These are phyloP conservation scores for Manihot esculenta DNA, from an alignment of 441 rosid genomes.

Conservation along the genomic window DNA sequence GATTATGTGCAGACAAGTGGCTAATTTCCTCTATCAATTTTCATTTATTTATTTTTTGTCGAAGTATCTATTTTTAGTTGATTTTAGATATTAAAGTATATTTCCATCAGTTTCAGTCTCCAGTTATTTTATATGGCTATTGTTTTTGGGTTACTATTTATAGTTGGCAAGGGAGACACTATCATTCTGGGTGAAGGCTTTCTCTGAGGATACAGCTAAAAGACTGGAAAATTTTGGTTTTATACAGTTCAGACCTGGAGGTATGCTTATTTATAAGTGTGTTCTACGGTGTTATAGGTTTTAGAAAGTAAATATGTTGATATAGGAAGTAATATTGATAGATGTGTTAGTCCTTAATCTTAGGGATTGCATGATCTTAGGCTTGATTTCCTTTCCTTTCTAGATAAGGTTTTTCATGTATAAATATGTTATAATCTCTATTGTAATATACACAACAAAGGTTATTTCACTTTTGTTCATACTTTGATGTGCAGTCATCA, in stretches of 20 bases:
- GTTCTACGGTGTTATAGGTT: no score
- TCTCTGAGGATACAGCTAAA: conserved; percentile 98
- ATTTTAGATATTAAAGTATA: background rate
- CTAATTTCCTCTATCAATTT: background rate
- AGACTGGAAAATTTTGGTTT: conserved; percentile 95
- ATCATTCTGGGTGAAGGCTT: conserved; percentile 99
- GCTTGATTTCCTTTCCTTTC: no score
- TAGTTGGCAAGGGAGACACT: conserved; percentile 96
- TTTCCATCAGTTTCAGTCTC: background rate
- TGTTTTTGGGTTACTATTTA: conserved; percentile 24
- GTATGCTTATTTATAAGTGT: conserved; percentile 33
- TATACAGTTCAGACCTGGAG: conserved; percentile 96
- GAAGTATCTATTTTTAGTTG: background rate
- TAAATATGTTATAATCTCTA: no score
- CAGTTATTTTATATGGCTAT: conserved; percentile 7
- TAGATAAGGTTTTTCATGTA: no score
- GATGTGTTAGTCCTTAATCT: no score
- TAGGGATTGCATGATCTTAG: no score
- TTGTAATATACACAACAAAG: no score
- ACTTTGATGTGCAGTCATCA: no score
- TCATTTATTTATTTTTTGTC: no score
- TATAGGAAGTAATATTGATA: no score
- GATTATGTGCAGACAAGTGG: background rate
- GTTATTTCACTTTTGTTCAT: background rate
- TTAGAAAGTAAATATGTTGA: no score